Conservation (phyloP, 257 asterid genomes). For the Hygrophila difformis region DNA sequence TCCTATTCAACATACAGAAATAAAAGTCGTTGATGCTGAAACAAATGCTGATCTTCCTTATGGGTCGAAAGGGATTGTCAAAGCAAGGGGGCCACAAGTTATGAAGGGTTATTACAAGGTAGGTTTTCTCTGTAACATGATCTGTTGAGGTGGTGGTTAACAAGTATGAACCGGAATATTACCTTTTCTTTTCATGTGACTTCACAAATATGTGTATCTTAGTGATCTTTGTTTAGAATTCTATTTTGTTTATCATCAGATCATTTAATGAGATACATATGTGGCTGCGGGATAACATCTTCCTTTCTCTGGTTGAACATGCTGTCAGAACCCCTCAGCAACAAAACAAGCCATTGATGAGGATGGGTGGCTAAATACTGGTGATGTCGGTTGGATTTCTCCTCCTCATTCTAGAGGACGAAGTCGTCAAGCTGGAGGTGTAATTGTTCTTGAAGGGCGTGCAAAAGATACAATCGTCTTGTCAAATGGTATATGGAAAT, state of each 20-base stretch:
- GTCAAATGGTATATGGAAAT: constrained; percentile 47
- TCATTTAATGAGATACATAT: not conserved
- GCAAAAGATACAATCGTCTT: constrained; percentile 95
- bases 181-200: too few species aligned
- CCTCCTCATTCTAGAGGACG: constrained; percentile 78
- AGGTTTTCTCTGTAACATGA: constrained; percentile 2
- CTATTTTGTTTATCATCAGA: not conserved
- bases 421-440: constrained; percentile 68
- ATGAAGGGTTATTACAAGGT: constrained; percentile 96
- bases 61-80: constrained; percentile 74
- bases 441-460: constrained; percentile 89
- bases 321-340: constrained; percentile 51
- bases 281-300: not conserved
- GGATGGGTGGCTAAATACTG: constrained; percentile 84
- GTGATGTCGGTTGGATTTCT: constrained; percentile 91
- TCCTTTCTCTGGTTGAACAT: constrained; percentile 1
- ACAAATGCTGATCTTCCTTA: constrained; percentile 16
- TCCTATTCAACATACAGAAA: too few species aligned
- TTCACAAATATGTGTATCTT: too few species aligned
- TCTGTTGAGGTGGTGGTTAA: too few species aligned
- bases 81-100: constrained; percentile 84
- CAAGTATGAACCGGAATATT: too few species aligned
- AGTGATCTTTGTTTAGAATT: too few species aligned
- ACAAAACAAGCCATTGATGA: constrained; percentile 66
- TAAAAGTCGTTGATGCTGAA: too few species aligned